These are phyloP conservation scores for Gracilaria domingensis DNA, from an alignment of 23 red algal genomes.

Conservation along the genomic window DNA sequence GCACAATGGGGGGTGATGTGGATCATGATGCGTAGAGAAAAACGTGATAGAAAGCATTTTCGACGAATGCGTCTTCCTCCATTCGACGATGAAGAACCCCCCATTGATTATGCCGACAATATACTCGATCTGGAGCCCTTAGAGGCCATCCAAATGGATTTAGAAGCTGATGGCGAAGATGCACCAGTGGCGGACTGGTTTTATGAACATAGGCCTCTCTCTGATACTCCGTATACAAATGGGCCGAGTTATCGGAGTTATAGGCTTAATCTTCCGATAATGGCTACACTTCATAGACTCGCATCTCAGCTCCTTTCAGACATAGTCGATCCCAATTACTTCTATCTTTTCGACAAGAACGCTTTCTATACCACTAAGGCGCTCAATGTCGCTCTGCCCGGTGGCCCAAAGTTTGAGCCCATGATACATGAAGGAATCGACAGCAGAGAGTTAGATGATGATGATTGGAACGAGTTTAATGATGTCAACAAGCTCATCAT, in stretches of 20 bases:
- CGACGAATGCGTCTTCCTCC: slow-evolving; percentile 89
- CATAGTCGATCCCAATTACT: slow-evolving; percentile 85
- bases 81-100: slow-evolving; percentile 98
- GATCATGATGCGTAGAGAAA: slow-evolving; percentile 90
- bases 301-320: slow-evolving; percentile 83
- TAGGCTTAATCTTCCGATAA: slow-evolving; percentile 80
- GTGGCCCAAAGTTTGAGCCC: slow-evolving; percentile 97
- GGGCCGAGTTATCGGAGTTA: slow-evolving; percentile 81
- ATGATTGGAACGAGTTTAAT: slow-evolving; percentile 99
- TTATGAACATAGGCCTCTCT: slow-evolving; percentile 85
- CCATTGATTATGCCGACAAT: slow-evolving; percentile 95
- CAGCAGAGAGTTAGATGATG: slow-evolving; percentile 71
- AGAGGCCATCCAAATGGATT: slow-evolving; percentile 91
- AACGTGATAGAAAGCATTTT: slow-evolving; percentile 83
- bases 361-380: slow-evolving; percentile 95
- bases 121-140: slow-evolving; percentile 93
- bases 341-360: slow-evolving; percentile 90
- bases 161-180: slow-evolving; percentile 87
- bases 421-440: slow-evolving; percentile 70
- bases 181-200: slow-evolving; percentile 89
- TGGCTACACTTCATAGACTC: slow-evolving; percentile 88
- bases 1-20: slow-evolving; percentile 97
- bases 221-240: slow-evolving; percentile 71
- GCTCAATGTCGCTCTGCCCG: slow-evolving; percentile 88
- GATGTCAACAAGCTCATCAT: slow-evolving; percentile 95